A percentile compares a stretch with the other conserved stretches of the same genome.
Conservation (phyloP, 2,329 filamentous ascomycete species). For the Trichoderma simmonsii region DNA sequence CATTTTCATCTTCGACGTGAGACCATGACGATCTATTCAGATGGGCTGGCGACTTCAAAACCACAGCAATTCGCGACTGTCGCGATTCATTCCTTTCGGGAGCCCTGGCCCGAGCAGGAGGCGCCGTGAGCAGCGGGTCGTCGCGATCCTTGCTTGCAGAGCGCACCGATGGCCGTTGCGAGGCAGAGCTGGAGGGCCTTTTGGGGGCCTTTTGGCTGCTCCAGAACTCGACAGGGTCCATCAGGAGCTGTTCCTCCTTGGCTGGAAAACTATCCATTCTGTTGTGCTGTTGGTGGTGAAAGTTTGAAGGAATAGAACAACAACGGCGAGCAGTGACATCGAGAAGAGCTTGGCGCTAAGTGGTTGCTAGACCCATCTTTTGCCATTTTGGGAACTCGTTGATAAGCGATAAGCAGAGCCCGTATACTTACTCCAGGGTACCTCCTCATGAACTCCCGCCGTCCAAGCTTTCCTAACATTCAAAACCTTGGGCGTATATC, state of each 20-base stretch:
- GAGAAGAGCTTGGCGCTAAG: neutral
- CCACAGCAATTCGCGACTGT: slow-evolving; percentile 22
- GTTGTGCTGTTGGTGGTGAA: neutral
- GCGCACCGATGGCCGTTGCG: neutral
- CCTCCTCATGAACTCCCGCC: neutral
- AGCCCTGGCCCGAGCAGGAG: neutral
- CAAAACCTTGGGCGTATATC: neutral
- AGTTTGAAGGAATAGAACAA: neutral
- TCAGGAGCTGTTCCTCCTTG: neutral
- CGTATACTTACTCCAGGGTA: neutral
- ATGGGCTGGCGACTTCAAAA: slow-evolving; percentile 23
- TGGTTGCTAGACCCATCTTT: neutral
- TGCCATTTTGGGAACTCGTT: neutral
- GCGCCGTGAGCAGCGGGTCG: slow-evolving; percentile 23
- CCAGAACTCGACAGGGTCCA: slow-evolving; percentile 12
- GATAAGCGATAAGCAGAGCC: neutral
- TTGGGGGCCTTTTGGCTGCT: neutral
- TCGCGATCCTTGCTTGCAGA: slow-evolving; percentile 22
- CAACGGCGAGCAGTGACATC: neutral
- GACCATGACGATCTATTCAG: slow-evolving; percentile 3
- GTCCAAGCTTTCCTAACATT: neutral
- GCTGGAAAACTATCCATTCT: neutral
- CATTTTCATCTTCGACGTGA: slow-evolving; percentile 2
- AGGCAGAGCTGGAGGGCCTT: neutral
- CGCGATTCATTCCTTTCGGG: neutral